Evolutionary conservation across 169 alveolate genomes (phyloP).

Genomic region (Hepatocystis sp.): DNA sequence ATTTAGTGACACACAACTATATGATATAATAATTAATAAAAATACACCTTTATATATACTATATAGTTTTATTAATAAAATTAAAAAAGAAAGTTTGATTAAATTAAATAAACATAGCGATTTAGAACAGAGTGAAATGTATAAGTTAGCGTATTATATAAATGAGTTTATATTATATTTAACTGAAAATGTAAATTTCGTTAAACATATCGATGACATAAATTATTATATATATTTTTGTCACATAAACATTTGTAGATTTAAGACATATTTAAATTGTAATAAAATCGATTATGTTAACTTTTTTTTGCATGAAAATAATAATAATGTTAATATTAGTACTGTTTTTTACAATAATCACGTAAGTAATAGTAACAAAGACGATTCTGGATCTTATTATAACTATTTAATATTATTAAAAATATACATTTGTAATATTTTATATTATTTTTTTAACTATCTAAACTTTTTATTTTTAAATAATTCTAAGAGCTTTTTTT

Average conservation of each 20-base stretch:
- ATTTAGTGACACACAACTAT: conserved; percentile 14
- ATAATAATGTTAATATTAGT: not conserved
- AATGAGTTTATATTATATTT: conserved; percentile 70
- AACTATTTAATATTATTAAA: conserved; percentile 44
- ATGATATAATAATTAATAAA: conserved; percentile 5
- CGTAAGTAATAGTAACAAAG: not conserved
- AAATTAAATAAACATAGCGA: conserved; percentile 52
- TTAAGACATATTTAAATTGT: conserved; percentile 28
- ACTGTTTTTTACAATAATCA: not conserved
- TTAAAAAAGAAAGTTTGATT: conserved; percentile 43
- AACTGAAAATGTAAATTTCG: conserved; percentile 39
- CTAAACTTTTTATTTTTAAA: conserved; percentile 46
- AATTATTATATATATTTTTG: conserved; percentile 3
- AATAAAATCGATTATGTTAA: conserved; percentile 8
- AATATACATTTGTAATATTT: conserved; percentile 51
- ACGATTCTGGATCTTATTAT: not conserved
- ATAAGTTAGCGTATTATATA: conserved; percentile 63
- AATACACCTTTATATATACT: conserved; percentile 59
- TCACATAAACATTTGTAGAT: conserved; percentile 35
- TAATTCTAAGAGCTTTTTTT: conserved; percentile 47
- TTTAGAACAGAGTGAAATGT: conserved; percentile 66
- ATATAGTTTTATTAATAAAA: conserved; percentile 50
- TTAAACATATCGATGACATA: conserved; percentile 2
- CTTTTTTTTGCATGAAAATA: not conserved
- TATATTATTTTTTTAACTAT: conserved; percentile 52